Evolutionary conservation across 768 basidiomycete genomes (phyloP), one percentile per base, ranked within the genome.

Genomic region (Trametes cingulata): DNA sequence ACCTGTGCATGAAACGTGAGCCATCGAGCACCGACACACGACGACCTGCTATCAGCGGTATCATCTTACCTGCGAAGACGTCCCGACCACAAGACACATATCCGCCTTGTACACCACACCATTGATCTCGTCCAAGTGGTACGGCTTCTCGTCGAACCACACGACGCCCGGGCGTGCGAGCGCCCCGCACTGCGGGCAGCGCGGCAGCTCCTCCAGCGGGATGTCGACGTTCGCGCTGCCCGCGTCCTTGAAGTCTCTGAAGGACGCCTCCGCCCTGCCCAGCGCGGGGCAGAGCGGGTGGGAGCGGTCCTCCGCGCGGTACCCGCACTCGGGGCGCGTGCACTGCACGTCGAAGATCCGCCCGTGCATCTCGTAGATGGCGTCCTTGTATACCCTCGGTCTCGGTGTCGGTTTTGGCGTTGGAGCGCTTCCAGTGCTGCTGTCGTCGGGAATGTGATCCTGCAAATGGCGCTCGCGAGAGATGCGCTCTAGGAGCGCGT

Each of bases 281-380:
- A 67, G 51, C 2, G 65, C 65, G 9, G 65, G 56, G 35, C 52
- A 59, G 25, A 67, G 52, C 1, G 63, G 65, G 66, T 82, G 75
- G 56, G 68, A 73, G 52, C 79, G 75, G 19, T 67, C 62, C 56
- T 80, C 73, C 24, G 66, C 63, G 65, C 85, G 85, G 48, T 58
- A 55, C 1, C 22, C 20, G 48, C 56, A 58, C 24, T 13, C 39
- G 39, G 39, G n/a, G 4, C 43, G 35, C 6, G 65, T 57, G 74
- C 85, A 87, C 36, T 70, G 42, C 8, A 82, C 74, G 62, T 84
- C 81, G 65, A 83, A 79, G 8, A 85, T 68, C 35, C 78, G 66
- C 1, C 85, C 85, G 62, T 87, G 86, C 83, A 86, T 87, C 66
- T 87, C 84, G 24, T 83, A 24, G 9, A 59, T 59, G 39, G 56